Percentiles rank a stretch among this genome's conserved stretches.
Conservation (phyloP, 1,139 yeast genomes). For the Pichia sp. region DNA sequence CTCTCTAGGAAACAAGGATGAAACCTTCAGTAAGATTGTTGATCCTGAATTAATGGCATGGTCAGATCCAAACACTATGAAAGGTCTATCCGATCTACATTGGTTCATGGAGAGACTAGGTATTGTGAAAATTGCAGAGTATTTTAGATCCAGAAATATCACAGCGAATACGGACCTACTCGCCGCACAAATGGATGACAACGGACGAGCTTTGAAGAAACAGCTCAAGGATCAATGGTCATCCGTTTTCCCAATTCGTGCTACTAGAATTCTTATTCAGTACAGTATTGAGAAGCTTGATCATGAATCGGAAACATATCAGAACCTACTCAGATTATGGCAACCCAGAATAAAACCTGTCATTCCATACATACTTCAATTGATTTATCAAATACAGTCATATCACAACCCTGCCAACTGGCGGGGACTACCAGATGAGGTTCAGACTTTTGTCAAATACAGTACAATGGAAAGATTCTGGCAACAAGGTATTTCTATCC, state of each 20-base stretch:
- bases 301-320: conserved; percentile 70
- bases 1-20: conserved; percentile 55
- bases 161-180: conserved; percentile 69
- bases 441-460: conserved; percentile 81
- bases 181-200: conserved; percentile 84
- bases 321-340: conserved; percentile 73
- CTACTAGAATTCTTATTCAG: conserved; percentile 90
- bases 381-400: conserved; percentile 85
- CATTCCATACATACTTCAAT: conserved; percentile 80
- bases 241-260: conserved; percentile 88
- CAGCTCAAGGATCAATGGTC: conserved; percentile 89
- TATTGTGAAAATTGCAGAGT: conserved; percentile 85
- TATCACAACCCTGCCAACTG: conserved; percentile 93
- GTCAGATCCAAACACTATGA: conserved; percentile 87
- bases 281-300: conserved; percentile 87
- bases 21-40: conserved; percentile 75
- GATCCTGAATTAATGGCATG: conserved; percentile 91
- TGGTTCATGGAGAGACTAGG: conserved; percentile 99
- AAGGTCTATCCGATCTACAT: conserved; percentile 80
- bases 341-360: conserved; percentile 89
- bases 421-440: conserved; percentile 80
- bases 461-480: conserved; percentile 92
- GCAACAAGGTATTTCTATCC: conserved; percentile 97
- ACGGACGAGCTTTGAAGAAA: conserved; percentile 67
- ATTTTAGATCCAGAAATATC: conserved; percentile 77